Base-by-base conservation (phyloP, 805 yeast species). In the Zygotorulaspora sp. region DNA sequence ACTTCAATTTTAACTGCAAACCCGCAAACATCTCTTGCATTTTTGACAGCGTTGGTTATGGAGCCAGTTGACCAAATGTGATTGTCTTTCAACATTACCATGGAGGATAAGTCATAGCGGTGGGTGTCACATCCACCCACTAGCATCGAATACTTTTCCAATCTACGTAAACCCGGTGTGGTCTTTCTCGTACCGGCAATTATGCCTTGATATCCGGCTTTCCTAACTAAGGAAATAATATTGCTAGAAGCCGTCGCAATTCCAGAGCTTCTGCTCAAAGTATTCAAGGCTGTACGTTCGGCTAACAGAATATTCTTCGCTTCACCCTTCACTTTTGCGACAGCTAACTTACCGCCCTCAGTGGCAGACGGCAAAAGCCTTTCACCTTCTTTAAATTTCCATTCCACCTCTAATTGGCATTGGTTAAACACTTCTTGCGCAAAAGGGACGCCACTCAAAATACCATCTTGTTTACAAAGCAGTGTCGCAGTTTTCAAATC, bases 141-240 rank as follows among this genome's bases (percentile, higher is more conserved):
- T 21, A 86, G 66, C 97, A 89, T 90, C 16, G 95, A 82, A 63
- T 89, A 89, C 60, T 89, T 89, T 58, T 89, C 97, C 41, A 90
- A 65, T 29, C 80, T 68, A 54, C 97, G 76, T 45, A 89, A 72
- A 0, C 97, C 97, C 0, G 97, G 97, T 0, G 97, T 90, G n/a
- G 97, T 90, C 64, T 89, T 89, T 57, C 97, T 75, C 1, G 97
- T 89, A 5, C 97, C 97, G 0, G 97, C 97, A 57, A 89, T 87
- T 16, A 81, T 72, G 0, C 97, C 97, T 3, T 66, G 66, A 57
- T 78, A 90, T 0, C 94, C 92, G 4, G 73, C 64, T 28, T 72
- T 63, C 39, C 78, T 72, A 1, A 96, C 96, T 41, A 75, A 60
- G 5, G 63, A 55, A 36, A 78, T 66, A 3, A 89, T 73, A 19